A percentile compares a stretch with the other conserved stretches of the same genome.
These are phyloP conservation scores for Neurospora africana DNA, from an alignment of 495 filamentous ascomycete species.

Conservation along the genomic window DNA sequence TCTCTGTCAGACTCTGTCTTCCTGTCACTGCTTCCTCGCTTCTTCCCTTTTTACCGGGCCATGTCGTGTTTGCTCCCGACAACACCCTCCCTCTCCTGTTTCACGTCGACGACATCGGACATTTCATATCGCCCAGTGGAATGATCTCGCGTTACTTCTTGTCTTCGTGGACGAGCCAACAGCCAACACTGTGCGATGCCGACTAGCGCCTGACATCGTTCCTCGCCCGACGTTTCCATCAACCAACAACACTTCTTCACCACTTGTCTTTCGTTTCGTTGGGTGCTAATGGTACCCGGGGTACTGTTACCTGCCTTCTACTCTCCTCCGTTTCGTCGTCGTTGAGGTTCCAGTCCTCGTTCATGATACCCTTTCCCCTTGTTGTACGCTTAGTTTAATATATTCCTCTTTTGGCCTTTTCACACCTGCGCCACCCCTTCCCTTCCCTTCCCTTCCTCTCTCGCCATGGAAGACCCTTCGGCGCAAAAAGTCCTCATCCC, in stretches of 20 bases:
- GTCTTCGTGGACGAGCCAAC: not conserved
- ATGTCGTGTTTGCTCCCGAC: not conserved
- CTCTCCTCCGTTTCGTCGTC: not conserved
- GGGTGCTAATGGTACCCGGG: not conserved
- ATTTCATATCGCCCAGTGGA: not conserved
- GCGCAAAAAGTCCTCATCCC: slow-evolving; percentile 4
- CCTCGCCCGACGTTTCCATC: not conserved
- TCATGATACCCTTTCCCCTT: not conserved
- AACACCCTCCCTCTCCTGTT: not conserved
- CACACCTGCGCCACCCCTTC: not conserved
- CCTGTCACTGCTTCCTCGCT: not conserved
- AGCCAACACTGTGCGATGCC: not conserved
- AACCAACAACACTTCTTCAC: not conserved
- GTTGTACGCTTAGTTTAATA: not conserved
- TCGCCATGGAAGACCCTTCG: slow-evolving; percentile 12
- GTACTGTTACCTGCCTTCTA: not conserved
- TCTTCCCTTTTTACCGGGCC: not conserved
- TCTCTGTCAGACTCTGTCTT: not conserved
- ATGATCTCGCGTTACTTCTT: not conserved
- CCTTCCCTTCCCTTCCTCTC: not conserved
- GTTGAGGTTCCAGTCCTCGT: not conserved
- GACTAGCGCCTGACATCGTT: not conserved
- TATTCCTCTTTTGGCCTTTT: not conserved
- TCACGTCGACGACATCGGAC: not conserved
- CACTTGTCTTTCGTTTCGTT: not conserved